Percentiles rank a stretch among this genome's conserved stretches.
These are phyloP conservation scores for Phyllostachys edulis DNA, from an alignment of 176 grass and related monocot genomes.

Conservation along the genomic window DNA sequence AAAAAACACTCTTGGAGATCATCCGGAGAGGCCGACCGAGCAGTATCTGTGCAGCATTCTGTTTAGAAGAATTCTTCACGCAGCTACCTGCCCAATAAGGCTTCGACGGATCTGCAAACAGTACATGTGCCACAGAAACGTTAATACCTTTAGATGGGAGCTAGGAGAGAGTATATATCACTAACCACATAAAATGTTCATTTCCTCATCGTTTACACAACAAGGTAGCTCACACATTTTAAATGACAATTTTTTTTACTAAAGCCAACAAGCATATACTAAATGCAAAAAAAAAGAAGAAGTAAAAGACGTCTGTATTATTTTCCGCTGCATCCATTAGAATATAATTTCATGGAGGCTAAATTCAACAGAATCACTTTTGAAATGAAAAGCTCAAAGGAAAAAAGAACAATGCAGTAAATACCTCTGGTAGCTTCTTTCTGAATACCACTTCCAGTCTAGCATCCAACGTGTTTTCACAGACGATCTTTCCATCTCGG, in stretches of 20 bases:
- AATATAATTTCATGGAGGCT: background rate
- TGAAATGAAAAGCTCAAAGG: background rate
- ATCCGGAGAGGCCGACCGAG: constrained; percentile 1
- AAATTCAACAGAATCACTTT: constrained; percentile 6
- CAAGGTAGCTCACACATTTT: background rate
- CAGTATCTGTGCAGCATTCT: background rate
- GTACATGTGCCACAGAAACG: background rate
- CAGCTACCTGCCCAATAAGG: constrained; percentile 46
- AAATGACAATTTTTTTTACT: background rate
- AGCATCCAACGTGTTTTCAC: constrained; percentile 88
- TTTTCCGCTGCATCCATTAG: background rate
- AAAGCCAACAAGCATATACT: background rate
- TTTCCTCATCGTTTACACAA: background rate
- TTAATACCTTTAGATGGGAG: background rate
- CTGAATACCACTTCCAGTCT: constrained; percentile 73
- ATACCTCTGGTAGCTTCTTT: constrained; percentile 89
- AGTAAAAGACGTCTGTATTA: background rate
- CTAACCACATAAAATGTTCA: background rate
- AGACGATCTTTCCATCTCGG: constrained; percentile 84
- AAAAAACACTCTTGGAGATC: background rate
- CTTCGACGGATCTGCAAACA: constrained; percentile 68
- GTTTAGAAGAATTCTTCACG: constrained; percentile 35
- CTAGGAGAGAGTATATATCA: background rate
- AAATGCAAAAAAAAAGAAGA: background rate
- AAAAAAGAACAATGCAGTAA: background rate